Evolutionary conservation across 257 asterid species (phyloP).

Genomic region (Orobanche coerulescens): DNA sequence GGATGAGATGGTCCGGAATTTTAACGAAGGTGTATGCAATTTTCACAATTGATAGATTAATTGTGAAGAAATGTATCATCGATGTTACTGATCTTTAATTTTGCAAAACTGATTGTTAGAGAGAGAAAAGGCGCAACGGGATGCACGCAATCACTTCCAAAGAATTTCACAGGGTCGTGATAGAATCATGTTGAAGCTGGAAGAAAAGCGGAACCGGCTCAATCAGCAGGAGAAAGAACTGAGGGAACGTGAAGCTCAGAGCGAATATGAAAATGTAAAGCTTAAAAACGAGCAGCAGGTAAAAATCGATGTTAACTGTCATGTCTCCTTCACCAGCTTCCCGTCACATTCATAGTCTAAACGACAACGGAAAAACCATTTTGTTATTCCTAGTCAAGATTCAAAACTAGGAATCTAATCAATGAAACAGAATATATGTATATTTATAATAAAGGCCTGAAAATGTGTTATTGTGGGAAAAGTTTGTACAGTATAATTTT

Average conservation of each 20-base stretch:
- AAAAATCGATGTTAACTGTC: conserved; percentile 1
- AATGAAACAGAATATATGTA: neutral
- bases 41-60: neutral
- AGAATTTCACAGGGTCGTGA: conserved; percentile 26
- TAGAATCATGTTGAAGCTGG: conserved; percentile 24
- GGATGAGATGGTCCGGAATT: conserved; percentile 30
- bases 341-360: conserved; percentile 6
- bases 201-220: conserved; percentile 28
- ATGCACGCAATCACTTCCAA: conserved; percentile 21
- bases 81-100: neutral
- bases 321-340: neutral
- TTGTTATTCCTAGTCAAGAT: neutral
- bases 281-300: conserved; percentile 40
- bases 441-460: too few relatives aligned
- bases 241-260: conserved; percentile 41
- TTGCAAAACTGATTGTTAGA: conserved; percentile 23
- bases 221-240: conserved; percentile 26
- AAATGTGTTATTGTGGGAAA: neutral
- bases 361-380: neutral
- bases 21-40: conserved; percentile 34
- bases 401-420: neutral
- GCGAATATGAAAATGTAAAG: conserved; percentile 29
- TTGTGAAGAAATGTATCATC: neutral
- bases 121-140: conserved; percentile 31
- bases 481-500: conserved; percentile 4